Evolutionary conservation across 2,329 filamentous ascomycete genomes (phyloP).

Genomic region (Canariomyces notabilis): DNA sequence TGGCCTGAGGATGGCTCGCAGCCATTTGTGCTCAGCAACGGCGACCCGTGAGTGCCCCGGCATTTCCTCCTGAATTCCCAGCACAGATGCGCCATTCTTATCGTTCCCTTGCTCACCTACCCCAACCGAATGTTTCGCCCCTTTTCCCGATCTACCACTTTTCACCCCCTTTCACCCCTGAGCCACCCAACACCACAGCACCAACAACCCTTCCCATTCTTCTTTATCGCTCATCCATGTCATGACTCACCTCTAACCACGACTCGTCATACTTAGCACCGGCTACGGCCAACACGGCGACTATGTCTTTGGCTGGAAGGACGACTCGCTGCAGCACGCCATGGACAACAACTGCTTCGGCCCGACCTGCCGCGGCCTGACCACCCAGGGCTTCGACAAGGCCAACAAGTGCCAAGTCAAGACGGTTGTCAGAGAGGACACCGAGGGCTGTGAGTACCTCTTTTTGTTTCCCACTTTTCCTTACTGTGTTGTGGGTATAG

Average conservation of each 20-base stretch:
- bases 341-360: slow-evolving; percentile 27
- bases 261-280: slow-evolving; percentile 10
- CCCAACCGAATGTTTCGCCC: too few species aligned
- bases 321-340: slow-evolving; percentile 29
- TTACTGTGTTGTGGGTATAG: too few species aligned
- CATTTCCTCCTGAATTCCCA: too few species aligned
- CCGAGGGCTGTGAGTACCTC: slow-evolving; percentile 30
- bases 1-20: slow-evolving; percentile 33
- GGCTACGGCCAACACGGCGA: slow-evolving; percentile 32
- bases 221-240: too few species aligned
- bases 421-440: slow-evolving; percentile 28
- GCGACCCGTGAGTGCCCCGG: slow-evolving; percentile 18
- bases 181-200: too few species aligned
- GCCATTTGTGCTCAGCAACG: slow-evolving; percentile 28
- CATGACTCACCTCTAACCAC: not conserved
- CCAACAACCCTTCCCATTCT: too few species aligned
- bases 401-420: slow-evolving; percentile 32
- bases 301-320: slow-evolving; percentile 33
- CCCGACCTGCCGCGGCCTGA: slow-evolving; percentile 19
- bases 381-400: slow-evolving; percentile 22
- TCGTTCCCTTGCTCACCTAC: too few species aligned
- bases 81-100: too few species aligned
- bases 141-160: too few species aligned
- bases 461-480: not conserved
- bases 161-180: too few species aligned